phyloP scores from a whole-genome alignment of 2,329 filamentous ascomycete species.

The Aspergillus versicolor region DNA sequence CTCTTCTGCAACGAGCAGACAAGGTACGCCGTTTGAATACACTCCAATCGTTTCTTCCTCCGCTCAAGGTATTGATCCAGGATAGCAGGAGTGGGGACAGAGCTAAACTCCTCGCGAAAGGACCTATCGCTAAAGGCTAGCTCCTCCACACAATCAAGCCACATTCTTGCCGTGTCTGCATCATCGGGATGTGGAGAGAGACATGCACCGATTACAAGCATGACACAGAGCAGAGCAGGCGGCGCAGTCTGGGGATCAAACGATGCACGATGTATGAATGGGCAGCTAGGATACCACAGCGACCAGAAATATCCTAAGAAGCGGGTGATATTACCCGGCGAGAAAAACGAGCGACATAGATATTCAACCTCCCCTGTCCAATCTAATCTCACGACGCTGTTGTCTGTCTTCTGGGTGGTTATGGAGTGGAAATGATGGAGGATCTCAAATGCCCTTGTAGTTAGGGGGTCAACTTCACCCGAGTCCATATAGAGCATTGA shows the following conservation, averaged over 20 bases:
- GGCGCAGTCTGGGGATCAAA: conserved; percentile 20
- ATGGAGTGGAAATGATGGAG: conserved; percentile 9
- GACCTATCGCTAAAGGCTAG: conserved; percentile 20
- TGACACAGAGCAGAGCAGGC: conserved; percentile 23
- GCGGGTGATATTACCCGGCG: conserved; percentile 20
- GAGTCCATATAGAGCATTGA: conserved; percentile 1
- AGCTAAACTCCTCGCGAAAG: conserved; percentile 4
- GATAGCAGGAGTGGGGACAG: neutral
- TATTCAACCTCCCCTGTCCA: conserved; percentile 14
- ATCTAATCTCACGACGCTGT: conserved; percentile 14
- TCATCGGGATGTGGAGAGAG: conserved; percentile 22
- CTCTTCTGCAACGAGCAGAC: conserved; percentile 26
- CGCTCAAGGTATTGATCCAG: neutral
- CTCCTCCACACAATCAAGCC: conserved; percentile 23
- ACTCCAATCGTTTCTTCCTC: conserved; percentile 19
- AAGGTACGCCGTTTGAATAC: conserved; percentile 25
- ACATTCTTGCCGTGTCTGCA: conserved; percentile 14
- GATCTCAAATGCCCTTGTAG: conserved; percentile 12
- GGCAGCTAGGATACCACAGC: conserved; percentile 31
- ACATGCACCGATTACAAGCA: conserved; percentile 30
- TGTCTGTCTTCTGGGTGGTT: conserved; percentile 9
- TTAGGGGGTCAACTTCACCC: neutral
- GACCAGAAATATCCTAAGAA: conserved; percentile 30
- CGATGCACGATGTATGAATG: conserved; percentile 27
- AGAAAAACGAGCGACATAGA: conserved; percentile 21